Evolutionary conservation across 805 yeast genomes (phyloP).

Genomic region (Myxozyma mucilagina): DNA sequence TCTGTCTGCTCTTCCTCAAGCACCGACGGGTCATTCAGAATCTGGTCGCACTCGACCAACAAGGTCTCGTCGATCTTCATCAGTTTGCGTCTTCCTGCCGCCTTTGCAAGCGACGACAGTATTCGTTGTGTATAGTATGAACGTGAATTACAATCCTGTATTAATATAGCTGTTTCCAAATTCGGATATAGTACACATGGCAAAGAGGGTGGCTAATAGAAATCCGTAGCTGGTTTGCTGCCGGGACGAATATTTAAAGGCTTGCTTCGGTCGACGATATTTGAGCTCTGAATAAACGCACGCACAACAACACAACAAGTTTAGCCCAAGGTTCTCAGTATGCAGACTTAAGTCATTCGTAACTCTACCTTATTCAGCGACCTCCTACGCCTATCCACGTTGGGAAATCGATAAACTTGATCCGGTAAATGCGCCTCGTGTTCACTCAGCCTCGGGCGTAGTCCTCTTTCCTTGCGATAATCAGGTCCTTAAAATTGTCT

Average conservation of each 20-base stretch:
- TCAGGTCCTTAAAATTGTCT: no score
- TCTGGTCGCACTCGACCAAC: conserved; percentile 17
- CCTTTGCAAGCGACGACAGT: not conserved
- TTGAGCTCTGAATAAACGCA: no score
- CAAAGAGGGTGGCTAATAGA: not conserved
- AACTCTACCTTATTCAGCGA: no score
- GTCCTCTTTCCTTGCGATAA: no score
- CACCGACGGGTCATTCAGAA: conserved; percentile 24
- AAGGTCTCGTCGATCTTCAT: conserved; percentile 7
- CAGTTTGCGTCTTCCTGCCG: not conserved
- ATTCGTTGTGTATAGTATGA: not conserved
- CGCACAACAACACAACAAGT: no score
- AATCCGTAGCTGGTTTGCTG: not conserved
- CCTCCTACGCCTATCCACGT: no score
- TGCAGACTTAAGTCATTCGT: no score
- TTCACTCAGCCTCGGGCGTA: no score
- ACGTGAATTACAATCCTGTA: not conserved
- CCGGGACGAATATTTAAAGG: not conserved
- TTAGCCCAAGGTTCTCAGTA: no score
- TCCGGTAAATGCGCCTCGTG: no score
- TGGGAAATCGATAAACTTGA: no score
- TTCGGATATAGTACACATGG: not conserved
- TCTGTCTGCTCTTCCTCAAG: conserved; percentile 28
- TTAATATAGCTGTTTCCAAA: not conserved
- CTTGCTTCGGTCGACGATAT: no score